phyloP scores from a whole-genome alignment of 1,139 yeast genomes.

The Sugiyamaella paludigena region DNA sequence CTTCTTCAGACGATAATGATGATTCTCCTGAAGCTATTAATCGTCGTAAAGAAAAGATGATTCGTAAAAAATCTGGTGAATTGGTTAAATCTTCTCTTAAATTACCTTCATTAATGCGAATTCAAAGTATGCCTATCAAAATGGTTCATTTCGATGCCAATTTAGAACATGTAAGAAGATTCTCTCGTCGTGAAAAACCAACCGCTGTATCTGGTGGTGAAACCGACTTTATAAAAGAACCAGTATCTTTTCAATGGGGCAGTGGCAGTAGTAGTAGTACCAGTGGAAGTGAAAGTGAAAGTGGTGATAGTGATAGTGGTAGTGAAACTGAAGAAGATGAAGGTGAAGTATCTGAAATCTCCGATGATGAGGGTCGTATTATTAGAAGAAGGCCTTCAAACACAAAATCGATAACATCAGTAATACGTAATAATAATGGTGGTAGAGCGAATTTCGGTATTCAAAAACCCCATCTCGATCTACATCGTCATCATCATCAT shows the following conservation, averaged over 20 bases:
- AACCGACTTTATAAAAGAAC: conserved; percentile 48
- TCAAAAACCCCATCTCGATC: background rate
- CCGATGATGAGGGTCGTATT: conserved; percentile 28
- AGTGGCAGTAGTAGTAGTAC: conserved; percentile 7
- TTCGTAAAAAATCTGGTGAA: conserved; percentile 79
- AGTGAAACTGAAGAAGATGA: conserved; percentile 31
- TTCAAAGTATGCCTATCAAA: conserved; percentile 72
- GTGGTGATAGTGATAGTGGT: conserved; percentile 1
- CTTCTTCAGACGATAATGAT: conserved; percentile 2
- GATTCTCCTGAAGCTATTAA: conserved; percentile 11
- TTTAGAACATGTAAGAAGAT: conserved; percentile 65
- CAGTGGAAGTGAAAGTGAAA: conserved; percentile 12
- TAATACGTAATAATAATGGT: background rate
- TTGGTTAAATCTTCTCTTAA: conserved; percentile 72
- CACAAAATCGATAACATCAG: background rate
- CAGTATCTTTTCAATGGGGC: conserved; percentile 34
- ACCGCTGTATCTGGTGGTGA: conserved; percentile 65
- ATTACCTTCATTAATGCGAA: conserved; percentile 47
- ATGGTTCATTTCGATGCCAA: conserved; percentile 75
- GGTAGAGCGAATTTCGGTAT: background rate
- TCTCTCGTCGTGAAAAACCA: conserved; percentile 69
- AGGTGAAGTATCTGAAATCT: conserved; percentile 33
- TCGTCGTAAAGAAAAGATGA: conserved; percentile 33
- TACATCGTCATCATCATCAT: conserved; percentile 9
- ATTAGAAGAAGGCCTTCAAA: background rate